Base-by-base conservation (phyloP, 495 filamentous ascomycete species). In the Chaetomium cochliodes region DNA sequence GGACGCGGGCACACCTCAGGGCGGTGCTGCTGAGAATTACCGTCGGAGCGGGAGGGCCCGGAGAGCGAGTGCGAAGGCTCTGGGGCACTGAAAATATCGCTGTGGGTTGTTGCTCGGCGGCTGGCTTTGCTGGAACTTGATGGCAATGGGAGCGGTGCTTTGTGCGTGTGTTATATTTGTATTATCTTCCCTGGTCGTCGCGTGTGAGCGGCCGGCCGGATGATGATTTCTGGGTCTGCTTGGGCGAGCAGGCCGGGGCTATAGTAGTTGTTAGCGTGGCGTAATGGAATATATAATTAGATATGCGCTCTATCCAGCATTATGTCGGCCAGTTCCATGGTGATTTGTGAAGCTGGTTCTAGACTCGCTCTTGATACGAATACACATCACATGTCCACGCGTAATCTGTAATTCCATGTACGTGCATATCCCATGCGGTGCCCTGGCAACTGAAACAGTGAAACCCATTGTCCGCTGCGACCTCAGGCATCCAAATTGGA, bases 11-110 rank as follows among this genome's bases (percentile, higher is more conserved):
- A 7, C 33, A 8, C 33, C 33, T 11, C 33, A 37, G 33, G 33
- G 33, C 5, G 33, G 9, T 11, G 5, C 33, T 5, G 33, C 13
- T 12, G 54, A 3, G 11, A 2, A 3, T 4, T 3, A 70, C 54
- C 64, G 74, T 53, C 71, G 76, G 37, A 75, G 71, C 59, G 71
- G 70, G 4, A 69, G 74, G 3, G 73, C 53, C 20, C 65, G 74
- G 2, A 72, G 67, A 52, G 68, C 65, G 9, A 74, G 72, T 46
- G 65, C 72, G 25, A 76, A 69, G 61, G 58, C 65, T 33, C 39
- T 42, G 41, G 62, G 62, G 5, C 62, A 63, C 57, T 49, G 46
- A 42, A 42, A 42, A 12, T 6, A 1, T 11, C 0, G 47, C 11
- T 16, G 28, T 30, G 46, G 30, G 46, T 25, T 6, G 1, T 11